Conservation (phyloP, 768 basidiomycete species). For the Kwoniella bestiolae region DNA sequence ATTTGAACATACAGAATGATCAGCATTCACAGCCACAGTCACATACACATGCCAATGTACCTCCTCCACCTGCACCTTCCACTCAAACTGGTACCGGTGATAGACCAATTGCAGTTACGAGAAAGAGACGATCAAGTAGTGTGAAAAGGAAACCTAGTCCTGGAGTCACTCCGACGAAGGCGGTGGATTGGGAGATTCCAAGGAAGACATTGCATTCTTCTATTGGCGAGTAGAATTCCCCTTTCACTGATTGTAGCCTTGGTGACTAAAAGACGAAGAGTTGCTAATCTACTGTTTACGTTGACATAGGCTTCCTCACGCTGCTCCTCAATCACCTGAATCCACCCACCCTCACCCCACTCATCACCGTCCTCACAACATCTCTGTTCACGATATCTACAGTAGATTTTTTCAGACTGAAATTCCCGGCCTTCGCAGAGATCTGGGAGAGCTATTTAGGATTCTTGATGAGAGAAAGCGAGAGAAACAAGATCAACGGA, state of each 20-base stretch:
- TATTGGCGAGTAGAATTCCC: slow-evolving; percentile 58
- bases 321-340: slow-evolving; percentile 64
- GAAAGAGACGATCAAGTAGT: slow-evolving; percentile 41
- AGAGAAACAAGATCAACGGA: slow-evolving; percentile 81
- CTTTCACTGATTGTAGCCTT: too few species aligned
- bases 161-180: slow-evolving; percentile 50
- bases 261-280: not conserved
- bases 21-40: not conserved
- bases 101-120: slow-evolving; percentile 29
- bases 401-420: slow-evolving; percentile 76
- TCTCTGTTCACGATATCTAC: slow-evolving; percentile 71
- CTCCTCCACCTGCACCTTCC: slow-evolving; percentile 44
- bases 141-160: slow-evolving; percentile 48
- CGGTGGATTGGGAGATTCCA: slow-evolving; percentile 85
- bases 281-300: too few species aligned
- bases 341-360: slow-evolving; percentile 61
- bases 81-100: slow-evolving; percentile 24
- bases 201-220: slow-evolving; percentile 84
- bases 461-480: slow-evolving; percentile 86
- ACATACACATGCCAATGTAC: not conserved
- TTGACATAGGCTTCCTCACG: slow-evolving; percentile 69
- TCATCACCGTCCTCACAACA: slow-evolving; percentile 69
- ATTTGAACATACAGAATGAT: not conserved
- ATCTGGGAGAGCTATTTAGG: slow-evolving; percentile 74
- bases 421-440: slow-evolving; percentile 67